Conservation (phyloP, 768 basidiomycete species). For the Tylopilus sp. region DNA sequence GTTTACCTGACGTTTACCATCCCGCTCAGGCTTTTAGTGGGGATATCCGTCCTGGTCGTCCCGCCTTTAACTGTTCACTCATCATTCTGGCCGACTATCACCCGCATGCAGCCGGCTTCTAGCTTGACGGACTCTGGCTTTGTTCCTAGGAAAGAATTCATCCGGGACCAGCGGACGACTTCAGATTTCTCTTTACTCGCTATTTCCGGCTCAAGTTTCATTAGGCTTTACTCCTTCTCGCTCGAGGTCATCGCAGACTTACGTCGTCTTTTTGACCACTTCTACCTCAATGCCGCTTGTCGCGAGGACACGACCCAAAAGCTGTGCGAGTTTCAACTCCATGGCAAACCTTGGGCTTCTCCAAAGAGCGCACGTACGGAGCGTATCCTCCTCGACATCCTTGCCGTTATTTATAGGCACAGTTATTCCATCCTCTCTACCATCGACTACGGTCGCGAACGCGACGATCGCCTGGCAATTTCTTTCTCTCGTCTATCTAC, state of each 20-base stretch:
- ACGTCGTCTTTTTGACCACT: constrained; percentile 52
- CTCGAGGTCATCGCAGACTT: constrained; percentile 49
- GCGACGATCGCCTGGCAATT: constrained; percentile 68
- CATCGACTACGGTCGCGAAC: constrained; percentile 75
- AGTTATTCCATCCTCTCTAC: constrained; percentile 64
- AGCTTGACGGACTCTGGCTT: constrained; percentile 47
- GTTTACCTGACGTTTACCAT: constrained; percentile 39
- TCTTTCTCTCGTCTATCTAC: constrained; percentile 57
- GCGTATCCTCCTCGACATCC: constrained; percentile 64
- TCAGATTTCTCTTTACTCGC: constrained; percentile 69
- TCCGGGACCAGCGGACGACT: constrained; percentile 50
- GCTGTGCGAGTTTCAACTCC: constrained; percentile 63
- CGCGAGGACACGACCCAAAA: constrained; percentile 56
- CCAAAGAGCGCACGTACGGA: constrained; percentile 65
- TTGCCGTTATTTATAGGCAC: constrained; percentile 58
- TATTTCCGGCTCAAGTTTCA: constrained; percentile 58
- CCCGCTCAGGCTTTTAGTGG: constrained; percentile 24
- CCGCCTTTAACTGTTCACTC: constrained; percentile 19
- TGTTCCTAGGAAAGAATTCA: constrained; percentile 70
- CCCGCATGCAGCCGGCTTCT: constrained; percentile 32
- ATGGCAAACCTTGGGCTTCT: constrained; percentile 70
- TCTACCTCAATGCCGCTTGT: constrained; percentile 40
- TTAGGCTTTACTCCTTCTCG: constrained; percentile 71
- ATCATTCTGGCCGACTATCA: constrained; percentile 24
- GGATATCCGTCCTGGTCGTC: constrained; percentile 26